phyloP scores from a whole-genome alignment of 139 green algal genomes.

The Yamagishiella unicocca region DNA sequence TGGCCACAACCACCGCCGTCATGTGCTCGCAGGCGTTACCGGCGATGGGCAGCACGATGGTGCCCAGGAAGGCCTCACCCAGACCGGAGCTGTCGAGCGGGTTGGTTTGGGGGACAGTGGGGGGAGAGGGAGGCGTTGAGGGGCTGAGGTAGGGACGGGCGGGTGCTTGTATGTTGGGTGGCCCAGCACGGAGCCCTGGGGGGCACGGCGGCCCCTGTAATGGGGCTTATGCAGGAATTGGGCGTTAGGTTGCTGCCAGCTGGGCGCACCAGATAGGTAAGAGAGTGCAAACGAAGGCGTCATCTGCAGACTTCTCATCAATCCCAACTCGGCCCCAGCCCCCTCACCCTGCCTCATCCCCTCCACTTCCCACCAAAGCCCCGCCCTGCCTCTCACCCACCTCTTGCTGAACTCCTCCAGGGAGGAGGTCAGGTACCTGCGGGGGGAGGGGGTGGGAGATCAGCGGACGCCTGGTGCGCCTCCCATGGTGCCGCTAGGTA shows the following conservation, averaged over 20 bases:
- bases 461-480: no score
- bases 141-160: neutral
- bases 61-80: conserved; percentile 83
- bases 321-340: no score
- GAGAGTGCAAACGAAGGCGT: no score
- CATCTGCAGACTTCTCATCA: no score
- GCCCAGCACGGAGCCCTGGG: no score
- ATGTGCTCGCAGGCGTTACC: conserved; percentile 88
- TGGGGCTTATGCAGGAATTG: no score
- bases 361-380: neutral
- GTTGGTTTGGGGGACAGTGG: neutral
- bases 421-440: conserved; percentile 77
- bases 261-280: no score
- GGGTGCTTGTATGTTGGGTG: no score
- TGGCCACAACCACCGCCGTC: conserved; percentile 67
- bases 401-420: conserved; percentile 80
- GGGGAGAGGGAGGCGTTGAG: neutral
- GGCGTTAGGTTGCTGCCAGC: no score
- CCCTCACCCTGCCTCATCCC: neutral
- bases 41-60: conserved; percentile 84
- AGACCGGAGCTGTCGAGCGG: conserved; percentile 66
- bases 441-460: neutral
- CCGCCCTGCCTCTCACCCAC: neutral
- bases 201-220: no score
- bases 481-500: no score